A percentile compares a stretch with the other conserved stretches of the same genome.
These are phyloP conservation scores for Leptographium wingfieldii DNA, from an alignment of 2,329 filamentous ascomycete species.

Conservation along the genomic window DNA sequence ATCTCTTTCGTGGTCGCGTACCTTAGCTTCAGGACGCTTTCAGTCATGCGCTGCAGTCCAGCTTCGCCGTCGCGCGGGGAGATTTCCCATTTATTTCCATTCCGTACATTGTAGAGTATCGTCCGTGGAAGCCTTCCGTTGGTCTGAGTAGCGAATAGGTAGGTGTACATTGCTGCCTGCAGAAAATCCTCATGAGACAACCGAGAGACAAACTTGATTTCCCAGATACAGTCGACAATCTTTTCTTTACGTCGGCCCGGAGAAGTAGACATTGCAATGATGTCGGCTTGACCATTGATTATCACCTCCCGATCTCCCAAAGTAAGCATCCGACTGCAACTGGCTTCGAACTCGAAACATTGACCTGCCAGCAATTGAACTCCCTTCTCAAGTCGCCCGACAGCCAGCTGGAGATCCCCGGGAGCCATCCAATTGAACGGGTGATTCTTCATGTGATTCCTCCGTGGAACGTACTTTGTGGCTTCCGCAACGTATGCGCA, in stretches of 20 bases:
- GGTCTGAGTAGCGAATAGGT: background rate
- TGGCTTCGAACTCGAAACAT: background rate
- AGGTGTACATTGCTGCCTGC: background rate
- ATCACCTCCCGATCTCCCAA: background rate
- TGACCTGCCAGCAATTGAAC: background rate
- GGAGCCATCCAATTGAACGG: background rate
- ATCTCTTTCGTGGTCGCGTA: background rate
- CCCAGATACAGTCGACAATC: background rate
- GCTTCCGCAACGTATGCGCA: background rate
- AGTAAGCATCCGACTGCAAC: background rate
- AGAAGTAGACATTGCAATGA: background rate
- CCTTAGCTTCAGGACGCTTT: background rate
- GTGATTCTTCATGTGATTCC: background rate
- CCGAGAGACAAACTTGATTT: background rate
- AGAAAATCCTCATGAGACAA: background rate
- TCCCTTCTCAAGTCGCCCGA: background rate
- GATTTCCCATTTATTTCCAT: conserved; percentile 1
- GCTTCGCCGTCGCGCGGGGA: background rate
- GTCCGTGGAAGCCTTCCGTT: background rate
- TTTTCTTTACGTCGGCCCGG: background rate
- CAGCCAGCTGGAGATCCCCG: background rate
- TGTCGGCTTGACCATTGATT: background rate
- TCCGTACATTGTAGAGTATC: conserved; percentile 1
- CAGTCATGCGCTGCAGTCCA: background rate
- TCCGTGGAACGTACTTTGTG: background rate